phyloP scores from a whole-genome alignment of 106 monocot species.

The Vanilla planifolia region DNA sequence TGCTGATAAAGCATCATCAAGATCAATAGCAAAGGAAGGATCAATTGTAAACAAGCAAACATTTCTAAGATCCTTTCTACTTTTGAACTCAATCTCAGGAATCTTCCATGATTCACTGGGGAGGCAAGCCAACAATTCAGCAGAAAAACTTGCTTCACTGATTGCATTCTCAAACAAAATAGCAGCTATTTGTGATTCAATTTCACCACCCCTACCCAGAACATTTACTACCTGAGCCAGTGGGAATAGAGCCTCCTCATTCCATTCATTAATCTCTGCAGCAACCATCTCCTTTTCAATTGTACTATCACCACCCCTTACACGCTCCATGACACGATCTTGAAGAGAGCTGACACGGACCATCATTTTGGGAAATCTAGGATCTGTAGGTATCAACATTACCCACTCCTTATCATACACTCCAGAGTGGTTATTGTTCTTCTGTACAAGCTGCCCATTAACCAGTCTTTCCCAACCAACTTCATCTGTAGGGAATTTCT shows the following conservation, averaged over 20 bases:
- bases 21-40: slow-evolving; percentile 65
- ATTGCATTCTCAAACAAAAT: slow-evolving; percentile 89
- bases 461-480: slow-evolving; percentile 13
- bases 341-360: slow-evolving; percentile 43
- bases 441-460: slow-evolving; percentile 18
- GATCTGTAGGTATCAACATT: slow-evolving; percentile 53
- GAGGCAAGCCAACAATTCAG: slow-evolving; percentile 48
- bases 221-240: slow-evolving; percentile 35
- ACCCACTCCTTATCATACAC: slow-evolving; percentile 17
- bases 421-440: slow-evolving; percentile 11
- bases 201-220: slow-evolving; percentile 67
- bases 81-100: slow-evolving; percentile 41
- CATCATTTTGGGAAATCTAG: slow-evolving; percentile 70
- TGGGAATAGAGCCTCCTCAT: slow-evolving; percentile 50
- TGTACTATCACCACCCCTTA: slow-evolving; percentile 38
- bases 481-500: slow-evolving; percentile 4
- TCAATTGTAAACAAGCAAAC: slow-evolving; percentile 80
- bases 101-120: slow-evolving; percentile 58
- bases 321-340: slow-evolving; percentile 30
- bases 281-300: slow-evolving; percentile 67
- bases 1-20: slow-evolving; percentile 94
- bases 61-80: slow-evolving; percentile 67
- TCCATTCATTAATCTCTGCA: slow-evolving; percentile 68
- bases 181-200: slow-evolving; percentile 75
- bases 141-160: slow-evolving; percentile 36